These are phyloP conservation scores for Galerina sulciceps DNA, from an alignment of 768 basidiomycete species.

Conservation along the genomic window DNA sequence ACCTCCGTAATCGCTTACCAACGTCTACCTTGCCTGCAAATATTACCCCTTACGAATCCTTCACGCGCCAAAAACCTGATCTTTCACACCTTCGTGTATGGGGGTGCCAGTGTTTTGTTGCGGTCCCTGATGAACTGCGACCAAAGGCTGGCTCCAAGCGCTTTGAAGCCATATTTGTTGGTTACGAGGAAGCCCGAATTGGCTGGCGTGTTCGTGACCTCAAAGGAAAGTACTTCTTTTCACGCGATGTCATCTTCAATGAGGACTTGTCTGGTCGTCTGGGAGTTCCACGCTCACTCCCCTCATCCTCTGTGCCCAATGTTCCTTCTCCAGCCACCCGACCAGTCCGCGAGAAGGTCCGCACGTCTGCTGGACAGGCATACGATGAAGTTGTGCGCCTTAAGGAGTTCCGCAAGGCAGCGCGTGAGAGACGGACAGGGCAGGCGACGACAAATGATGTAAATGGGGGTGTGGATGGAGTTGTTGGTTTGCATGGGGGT, in stretches of 20 bases:
- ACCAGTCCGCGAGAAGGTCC: not conserved
- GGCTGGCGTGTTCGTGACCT: conserved; percentile 22
- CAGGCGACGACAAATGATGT: not conserved
- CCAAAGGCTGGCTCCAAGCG: conserved; percentile 13
- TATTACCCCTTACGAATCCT: conserved; percentile 19
- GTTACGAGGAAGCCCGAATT: conserved; percentile 14
- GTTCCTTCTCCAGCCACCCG: not conserved
- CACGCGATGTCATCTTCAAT: conserved; percentile 28
- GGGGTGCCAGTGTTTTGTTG: conserved; percentile 27
- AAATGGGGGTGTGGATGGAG: not conserved
- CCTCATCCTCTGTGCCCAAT: not conserved
- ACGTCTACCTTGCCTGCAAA: conserved; percentile 20
- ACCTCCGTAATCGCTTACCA: conserved; percentile 22
- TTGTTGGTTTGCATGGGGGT: no score
- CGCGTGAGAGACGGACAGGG: not conserved
- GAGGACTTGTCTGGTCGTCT: conserved; percentile 4
- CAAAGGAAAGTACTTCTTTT: conserved; percentile 21
- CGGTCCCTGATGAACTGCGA: conserved; percentile 17
- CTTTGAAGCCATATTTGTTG: conserved; percentile 25
- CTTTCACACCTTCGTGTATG: conserved; percentile 29
- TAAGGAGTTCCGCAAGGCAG: not conserved
- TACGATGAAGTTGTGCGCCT: not conserved
- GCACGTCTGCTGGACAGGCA: not conserved
- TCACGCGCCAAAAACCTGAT: conserved; percentile 24
- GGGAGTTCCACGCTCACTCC: conserved; percentile 1